A percentile compares a stretch with the other conserved stretches of the same genome.
Evolutionary conservation across 768 basidiomycete genomes (phyloP).

Genomic region (Mycena venus): DNA sequence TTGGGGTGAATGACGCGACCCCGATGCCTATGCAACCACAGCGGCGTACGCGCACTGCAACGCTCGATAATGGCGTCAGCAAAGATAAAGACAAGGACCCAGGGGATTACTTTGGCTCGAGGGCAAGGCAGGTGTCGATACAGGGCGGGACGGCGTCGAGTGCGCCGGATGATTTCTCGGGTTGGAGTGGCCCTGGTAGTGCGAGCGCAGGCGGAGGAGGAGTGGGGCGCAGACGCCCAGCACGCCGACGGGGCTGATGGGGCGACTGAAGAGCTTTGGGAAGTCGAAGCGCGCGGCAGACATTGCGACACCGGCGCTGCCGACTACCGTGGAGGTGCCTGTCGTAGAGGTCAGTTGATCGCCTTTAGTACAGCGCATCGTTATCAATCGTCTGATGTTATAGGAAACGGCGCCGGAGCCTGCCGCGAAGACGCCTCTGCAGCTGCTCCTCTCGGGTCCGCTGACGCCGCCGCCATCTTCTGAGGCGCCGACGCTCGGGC

Average conservation of each 20-base stretch:
- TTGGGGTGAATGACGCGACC: conserved; percentile 43
- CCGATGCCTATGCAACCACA: conserved; percentile 40
- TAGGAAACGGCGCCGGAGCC: conserved; percentile 40
- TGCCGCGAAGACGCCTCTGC: conserved; percentile 63
- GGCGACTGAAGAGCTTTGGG: conserved; percentile 82
- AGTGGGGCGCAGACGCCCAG: conserved; percentile 58
- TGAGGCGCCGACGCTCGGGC: conserved; percentile 71
- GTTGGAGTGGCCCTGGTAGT: conserved; percentile 56
- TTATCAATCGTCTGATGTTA: background rate
- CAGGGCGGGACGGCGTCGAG: conserved; percentile 50
- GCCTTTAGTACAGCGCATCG: too few relatives aligned
- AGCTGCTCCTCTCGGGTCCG: conserved; percentile 66
- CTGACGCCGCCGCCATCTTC: conserved; percentile 75
- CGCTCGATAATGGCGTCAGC: conserved; percentile 51
- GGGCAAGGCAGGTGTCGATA: conserved; percentile 60
- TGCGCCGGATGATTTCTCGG: conserved; percentile 65
- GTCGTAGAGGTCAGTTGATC: conserved; percentile 40
- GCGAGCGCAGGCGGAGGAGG: too few relatives aligned
- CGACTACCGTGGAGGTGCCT: conserved; percentile 39
- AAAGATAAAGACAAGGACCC: conserved; percentile 35
- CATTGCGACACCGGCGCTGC: conserved; percentile 42
- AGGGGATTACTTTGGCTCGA: conserved; percentile 67
- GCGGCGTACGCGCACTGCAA: conserved; percentile 57
- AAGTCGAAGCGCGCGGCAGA: conserved; percentile 56
- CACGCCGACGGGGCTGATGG: conserved; percentile 80